Evolutionary conservation across 169 alveolate genomes (phyloP).

Genomic region (Plasmodium gallinaceum): DNA sequence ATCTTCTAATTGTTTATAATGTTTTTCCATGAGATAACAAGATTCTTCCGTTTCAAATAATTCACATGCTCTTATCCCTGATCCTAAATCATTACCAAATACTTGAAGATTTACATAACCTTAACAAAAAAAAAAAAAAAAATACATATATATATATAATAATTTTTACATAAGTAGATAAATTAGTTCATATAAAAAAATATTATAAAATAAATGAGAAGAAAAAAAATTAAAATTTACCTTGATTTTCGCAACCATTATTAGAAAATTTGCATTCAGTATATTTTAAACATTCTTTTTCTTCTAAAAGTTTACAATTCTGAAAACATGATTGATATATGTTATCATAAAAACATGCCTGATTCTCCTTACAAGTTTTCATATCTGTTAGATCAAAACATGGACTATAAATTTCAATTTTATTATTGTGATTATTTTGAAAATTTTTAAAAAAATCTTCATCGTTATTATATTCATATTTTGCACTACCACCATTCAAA

Average conservation of each 20-base stretch:
- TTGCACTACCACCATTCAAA: slow-evolving; percentile 35
- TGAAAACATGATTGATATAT: slow-evolving; percentile 45
- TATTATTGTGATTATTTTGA: slow-evolving; percentile 16
- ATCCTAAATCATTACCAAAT: slow-evolving; percentile 36
- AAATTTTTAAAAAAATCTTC: slow-evolving; percentile 57
- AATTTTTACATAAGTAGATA: background rate
- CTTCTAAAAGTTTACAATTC: slow-evolving; percentile 28
- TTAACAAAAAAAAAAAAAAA: background rate
- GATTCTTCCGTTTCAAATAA: slow-evolving; percentile 53
- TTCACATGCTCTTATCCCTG: slow-evolving; percentile 57
- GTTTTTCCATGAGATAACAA: slow-evolving; percentile 54
- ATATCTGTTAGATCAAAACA: slow-evolving; percentile 21
- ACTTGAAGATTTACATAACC: slow-evolving; percentile 30
- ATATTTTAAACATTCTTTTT: slow-evolving; percentile 23
- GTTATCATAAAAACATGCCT: slow-evolving; percentile 46
- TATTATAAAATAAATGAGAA: no score
- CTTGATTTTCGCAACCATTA: slow-evolving; percentile 59
- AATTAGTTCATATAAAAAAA: background rate
- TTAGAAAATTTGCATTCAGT: slow-evolving; percentile 32
- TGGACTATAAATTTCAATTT: slow-evolving; percentile 37
- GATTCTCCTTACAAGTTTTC: slow-evolving; percentile 12
- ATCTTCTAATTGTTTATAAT: slow-evolving; percentile 8
- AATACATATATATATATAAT: background rate
- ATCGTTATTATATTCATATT: slow-evolving; percentile 42
- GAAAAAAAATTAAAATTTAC: background rate